Conservation (phyloP, 495 filamentous ascomycete genomes). For the Daldinia decipiens region DNA sequence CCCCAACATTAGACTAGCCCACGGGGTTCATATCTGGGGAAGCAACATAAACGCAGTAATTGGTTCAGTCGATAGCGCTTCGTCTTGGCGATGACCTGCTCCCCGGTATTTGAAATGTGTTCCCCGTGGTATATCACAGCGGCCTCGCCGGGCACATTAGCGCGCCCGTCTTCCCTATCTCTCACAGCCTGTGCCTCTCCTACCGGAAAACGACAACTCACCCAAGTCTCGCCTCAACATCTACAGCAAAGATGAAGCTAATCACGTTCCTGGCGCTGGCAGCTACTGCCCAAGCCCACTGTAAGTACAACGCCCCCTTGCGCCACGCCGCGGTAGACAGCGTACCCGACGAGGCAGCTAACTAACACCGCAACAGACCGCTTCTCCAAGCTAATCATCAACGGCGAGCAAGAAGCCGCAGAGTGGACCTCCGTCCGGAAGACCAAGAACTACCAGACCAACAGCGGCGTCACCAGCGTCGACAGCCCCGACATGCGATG, state of each 20-base stretch:
- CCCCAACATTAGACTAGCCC: constrained; percentile 13
- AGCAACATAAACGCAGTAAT: constrained; percentile 8
- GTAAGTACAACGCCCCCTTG: constrained; percentile 13
- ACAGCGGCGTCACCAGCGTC: constrained; percentile 54
- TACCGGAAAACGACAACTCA: constrained; percentile 15
- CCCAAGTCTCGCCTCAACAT: background rate
- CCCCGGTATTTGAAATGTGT: constrained; percentile 33
- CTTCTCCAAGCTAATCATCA: constrained; percentile 54
- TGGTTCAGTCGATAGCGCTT: constrained; percentile 26
- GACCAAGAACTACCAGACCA: constrained; percentile 62
- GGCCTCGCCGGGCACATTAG: constrained; percentile 24
- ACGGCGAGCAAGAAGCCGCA: constrained; percentile 47
- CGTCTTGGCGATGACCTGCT: constrained; percentile 29
- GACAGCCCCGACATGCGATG: constrained; percentile 55
- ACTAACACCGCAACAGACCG: constrained; percentile 40
- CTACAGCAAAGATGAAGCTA: constrained; percentile 31
- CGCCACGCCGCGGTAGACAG: too few relatives aligned
- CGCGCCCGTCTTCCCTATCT: background rate
- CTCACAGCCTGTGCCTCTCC: constrained; percentile 6
- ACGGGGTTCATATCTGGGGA: constrained; percentile 36
- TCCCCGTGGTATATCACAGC: constrained; percentile 4
- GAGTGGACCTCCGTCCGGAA: constrained; percentile 58
- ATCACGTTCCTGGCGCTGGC: constrained; percentile 35
- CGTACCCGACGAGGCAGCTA: background rate
- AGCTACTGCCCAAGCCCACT: constrained; percentile 41